These are phyloP conservation scores for Trifolium fragiferum DNA, from an alignment of 306 rosid genomes.

Conservation along the genomic window DNA sequence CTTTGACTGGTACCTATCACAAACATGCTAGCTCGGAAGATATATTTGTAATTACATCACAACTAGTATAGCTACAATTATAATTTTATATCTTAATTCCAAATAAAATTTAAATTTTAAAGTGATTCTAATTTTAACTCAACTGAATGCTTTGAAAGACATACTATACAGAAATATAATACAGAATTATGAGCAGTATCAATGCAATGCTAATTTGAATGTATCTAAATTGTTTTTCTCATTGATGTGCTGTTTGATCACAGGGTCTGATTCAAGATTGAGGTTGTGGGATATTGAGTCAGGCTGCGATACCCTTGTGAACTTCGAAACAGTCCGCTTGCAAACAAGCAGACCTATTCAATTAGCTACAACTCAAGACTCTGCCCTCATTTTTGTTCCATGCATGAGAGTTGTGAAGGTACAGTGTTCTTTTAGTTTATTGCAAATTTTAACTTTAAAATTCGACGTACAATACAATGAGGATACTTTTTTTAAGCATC, in stretches of 20 bases:
- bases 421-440: constrained; percentile 23
- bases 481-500: constrained; percentile 21
- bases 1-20: neutral
- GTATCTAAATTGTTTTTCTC: constrained; percentile 15
- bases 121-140: neutral
- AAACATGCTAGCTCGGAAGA: constrained; percentile 2
- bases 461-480: constrained; percentile 29
- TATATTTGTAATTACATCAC: neutral
- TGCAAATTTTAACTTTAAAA: constrained; percentile 29
- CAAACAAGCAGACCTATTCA: constrained; percentile 89
- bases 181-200: neutral
- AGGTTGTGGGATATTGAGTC: constrained; percentile 93
- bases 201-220: constrained; percentile 14
- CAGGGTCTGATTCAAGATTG: constrained; percentile 96
- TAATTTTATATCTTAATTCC: neutral
- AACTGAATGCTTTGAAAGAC: constrained; percentile 15
- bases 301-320: constrained; percentile 92
- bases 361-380: constrained; percentile 78
- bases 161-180: neutral
- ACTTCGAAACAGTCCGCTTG: constrained; percentile 87
- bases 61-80: neutral
- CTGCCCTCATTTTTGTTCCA: constrained; percentile 80
- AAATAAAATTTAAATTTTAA: neutral
- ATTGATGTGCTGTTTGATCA: constrained; percentile 35
- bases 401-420: constrained; percentile 95